Percentiles rank a stretch among this genome's conserved stretches.
Conservation (phyloP, 495 filamentous ascomycete genomes). For the Cladorrhinum samala region DNA sequence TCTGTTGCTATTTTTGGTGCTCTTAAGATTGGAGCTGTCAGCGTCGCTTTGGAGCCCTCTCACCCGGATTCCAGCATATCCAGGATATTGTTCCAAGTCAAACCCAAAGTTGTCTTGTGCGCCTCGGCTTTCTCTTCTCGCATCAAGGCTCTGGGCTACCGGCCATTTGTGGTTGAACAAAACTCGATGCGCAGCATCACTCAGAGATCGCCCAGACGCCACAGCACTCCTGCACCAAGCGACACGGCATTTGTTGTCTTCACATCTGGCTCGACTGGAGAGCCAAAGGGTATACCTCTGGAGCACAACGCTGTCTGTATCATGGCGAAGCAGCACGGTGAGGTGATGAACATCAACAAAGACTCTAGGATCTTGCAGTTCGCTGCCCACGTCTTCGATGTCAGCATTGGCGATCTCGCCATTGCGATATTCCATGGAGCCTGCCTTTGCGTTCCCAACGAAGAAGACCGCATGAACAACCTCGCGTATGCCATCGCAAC, state of each 20-base stretch:
- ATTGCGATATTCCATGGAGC: slow-evolving; percentile 41
- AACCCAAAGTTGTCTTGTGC: slow-evolving; percentile 24
- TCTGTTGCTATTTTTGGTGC: slow-evolving; percentile 37
- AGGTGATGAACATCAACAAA: slow-evolving; percentile 1
- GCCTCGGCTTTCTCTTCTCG: slow-evolving; percentile 1
- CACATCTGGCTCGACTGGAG: slow-evolving; percentile 54
- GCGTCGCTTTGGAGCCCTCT: slow-evolving; percentile 51
- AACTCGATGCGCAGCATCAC: slow-evolving; percentile 3
- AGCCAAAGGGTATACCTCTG: slow-evolving; percentile 39
- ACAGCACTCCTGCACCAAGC: slow-evolving; percentile 15
- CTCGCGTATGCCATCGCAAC: slow-evolving; percentile 24
- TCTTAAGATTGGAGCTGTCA: slow-evolving; percentile 36
- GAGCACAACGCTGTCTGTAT: slow-evolving; percentile 13
- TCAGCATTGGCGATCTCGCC: slow-evolving; percentile 48
- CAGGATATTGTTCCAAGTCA: slow-evolving; percentile 17
- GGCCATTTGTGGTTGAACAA: slow-evolving; percentile 5
- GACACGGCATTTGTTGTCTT: slow-evolving; percentile 44
- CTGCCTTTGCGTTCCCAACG: slow-evolving; percentile 26
- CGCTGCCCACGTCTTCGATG: slow-evolving; percentile 53
- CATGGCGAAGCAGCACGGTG: slow-evolving; percentile 2
- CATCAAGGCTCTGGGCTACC: background rate
- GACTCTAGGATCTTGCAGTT: slow-evolving; percentile 47
- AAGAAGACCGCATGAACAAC: slow-evolving; percentile 16
- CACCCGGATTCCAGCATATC: slow-evolving; percentile 46
- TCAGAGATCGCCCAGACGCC: background rate